Percentiles rank a stretch among this genome's conserved stretches.
These are phyloP conservation scores for Claviceps humidiphila DNA, from an alignment of 2,329 filamentous ascomycete genomes.

Conservation along the genomic window DNA sequence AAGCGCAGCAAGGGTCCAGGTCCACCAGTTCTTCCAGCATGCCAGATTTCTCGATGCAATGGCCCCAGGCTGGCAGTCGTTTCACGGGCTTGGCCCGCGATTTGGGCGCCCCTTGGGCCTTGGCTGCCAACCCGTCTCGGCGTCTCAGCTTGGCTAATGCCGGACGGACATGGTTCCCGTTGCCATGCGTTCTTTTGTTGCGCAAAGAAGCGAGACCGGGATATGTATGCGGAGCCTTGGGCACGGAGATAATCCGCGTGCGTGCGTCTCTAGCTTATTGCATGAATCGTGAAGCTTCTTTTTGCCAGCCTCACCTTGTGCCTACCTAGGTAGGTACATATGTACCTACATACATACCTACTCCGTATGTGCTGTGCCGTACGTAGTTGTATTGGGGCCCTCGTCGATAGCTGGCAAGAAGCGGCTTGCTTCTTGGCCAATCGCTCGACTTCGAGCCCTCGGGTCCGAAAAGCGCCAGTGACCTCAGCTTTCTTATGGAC, in stretches of 20 bases:
- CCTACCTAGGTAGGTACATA: too few relatives aligned
- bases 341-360: too few relatives aligned
- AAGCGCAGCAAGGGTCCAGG: too few relatives aligned
- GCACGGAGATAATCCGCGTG: conserved; percentile 17
- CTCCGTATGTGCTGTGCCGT: too few relatives aligned
- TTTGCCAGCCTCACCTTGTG: too few relatives aligned
- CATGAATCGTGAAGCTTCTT: too few relatives aligned
- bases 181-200: conserved; percentile 18
- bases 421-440: conserved; percentile 15
- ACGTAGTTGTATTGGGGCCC: too few relatives aligned
- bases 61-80: background rate
- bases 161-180: conserved; percentile 17
- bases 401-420: conserved; percentile 26
- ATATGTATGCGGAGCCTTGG: conserved; percentile 14
- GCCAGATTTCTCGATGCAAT: too few relatives aligned
- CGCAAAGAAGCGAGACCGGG: conserved; percentile 17
- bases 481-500: too few relatives aligned
- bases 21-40: too few relatives aligned
- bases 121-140: conserved; percentile 11
- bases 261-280: conserved; percentile 12
- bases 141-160: conserved; percentile 14
- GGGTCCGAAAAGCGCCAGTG: conserved; percentile 6
- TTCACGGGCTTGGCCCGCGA: background rate
- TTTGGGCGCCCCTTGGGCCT: conserved; percentile 11
- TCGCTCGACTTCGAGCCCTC: conserved; percentile 14